These are phyloP conservation scores for Fusarium palustre DNA, from an alignment of 2,329 filamentous ascomycete genomes.

Conservation along the genomic window DNA sequence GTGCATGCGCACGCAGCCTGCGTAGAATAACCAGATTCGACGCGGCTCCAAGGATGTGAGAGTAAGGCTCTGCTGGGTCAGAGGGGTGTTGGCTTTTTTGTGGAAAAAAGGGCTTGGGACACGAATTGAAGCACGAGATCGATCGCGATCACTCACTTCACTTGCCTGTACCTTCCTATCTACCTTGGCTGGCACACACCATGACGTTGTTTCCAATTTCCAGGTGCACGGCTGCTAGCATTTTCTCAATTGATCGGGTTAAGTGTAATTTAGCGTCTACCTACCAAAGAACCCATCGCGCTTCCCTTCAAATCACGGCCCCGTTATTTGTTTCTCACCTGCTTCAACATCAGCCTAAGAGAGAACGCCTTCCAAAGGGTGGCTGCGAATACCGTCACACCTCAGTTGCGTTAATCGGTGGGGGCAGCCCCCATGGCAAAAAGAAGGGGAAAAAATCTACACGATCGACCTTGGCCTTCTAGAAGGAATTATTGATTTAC, in stretches of 20 bases:
- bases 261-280: constrained; percentile 24
- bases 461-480: constrained; percentile 28
- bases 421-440: constrained; percentile 15
- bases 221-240: constrained; percentile 29
- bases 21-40: constrained; percentile 22
- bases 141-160: constrained; percentile 8
- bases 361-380: not conserved
- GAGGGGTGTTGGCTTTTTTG: not conserved
- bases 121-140: constrained; percentile 11
- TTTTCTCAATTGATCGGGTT: constrained; percentile 14
- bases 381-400: constrained; percentile 29
- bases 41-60: constrained; percentile 19
- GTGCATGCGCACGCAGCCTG: constrained; percentile 11
- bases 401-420: constrained; percentile 16
- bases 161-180: not conserved
- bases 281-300: not conserved
- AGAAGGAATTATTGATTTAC: constrained; percentile 12
- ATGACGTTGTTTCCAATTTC: constrained; percentile 30
- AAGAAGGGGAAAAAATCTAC: constrained; percentile 26
- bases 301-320: constrained; percentile 1
- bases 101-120: not conserved
- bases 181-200: constrained; percentile 27
- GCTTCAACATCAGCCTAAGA: not conserved
- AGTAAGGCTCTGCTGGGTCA: not conserved
- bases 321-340: not conserved